Evolutionary conservation across 2,329 filamentous ascomycete species (phyloP), one percentile per base, ranked within the genome.

Genomic region (Aureobasidium mangrovei): DNA sequence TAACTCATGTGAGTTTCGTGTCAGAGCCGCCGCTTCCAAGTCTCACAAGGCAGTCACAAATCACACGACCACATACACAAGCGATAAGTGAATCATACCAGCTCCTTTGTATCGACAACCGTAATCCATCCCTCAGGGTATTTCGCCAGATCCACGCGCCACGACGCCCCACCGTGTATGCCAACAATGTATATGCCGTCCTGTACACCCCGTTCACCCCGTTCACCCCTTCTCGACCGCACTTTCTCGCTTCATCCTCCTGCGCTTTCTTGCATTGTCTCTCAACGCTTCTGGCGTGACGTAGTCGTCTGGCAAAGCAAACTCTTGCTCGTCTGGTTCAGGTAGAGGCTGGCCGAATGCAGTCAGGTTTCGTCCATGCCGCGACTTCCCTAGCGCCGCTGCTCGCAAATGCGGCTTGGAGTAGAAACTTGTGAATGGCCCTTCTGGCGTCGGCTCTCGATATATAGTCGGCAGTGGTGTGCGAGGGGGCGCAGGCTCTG

Each of bases 401-500:
- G 90, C 87, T 28, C 91, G 84, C 57, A 91, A 78, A 64, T 94
- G 84, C 27, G 79, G 82, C 70, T 93, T 90, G 18, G 78, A 69
- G 66, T 90, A 97, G 72, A 96, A 96, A 0, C 88, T 95, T n/a
- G 76, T 85, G 65, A 96, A 90, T 36, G 87, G 85, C 56, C 77
- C 79, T 12, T 74, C 67, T 32, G 73, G 65, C 54, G 68, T 62
- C 53, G 67, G 63, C 33, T 60, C 57, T 44, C 57, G 46, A 51
- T 59, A 56, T 24, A 64, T 58, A 12, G 60, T 43, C 56, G 69
- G 56, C 36, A 62, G 27, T 43, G 62, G 64, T 66, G 55, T 63
- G 64, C 54, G 66, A 1, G 63, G 63, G 8, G 65, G 64, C 0
- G 66, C 64, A 5, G 57, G 51, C 31, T 51, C 54, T 2, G 33